Evolutionary conservation across 2,329 filamentous ascomycete species (phyloP).

Genomic region (Aspergillus alliaceus): DNA sequence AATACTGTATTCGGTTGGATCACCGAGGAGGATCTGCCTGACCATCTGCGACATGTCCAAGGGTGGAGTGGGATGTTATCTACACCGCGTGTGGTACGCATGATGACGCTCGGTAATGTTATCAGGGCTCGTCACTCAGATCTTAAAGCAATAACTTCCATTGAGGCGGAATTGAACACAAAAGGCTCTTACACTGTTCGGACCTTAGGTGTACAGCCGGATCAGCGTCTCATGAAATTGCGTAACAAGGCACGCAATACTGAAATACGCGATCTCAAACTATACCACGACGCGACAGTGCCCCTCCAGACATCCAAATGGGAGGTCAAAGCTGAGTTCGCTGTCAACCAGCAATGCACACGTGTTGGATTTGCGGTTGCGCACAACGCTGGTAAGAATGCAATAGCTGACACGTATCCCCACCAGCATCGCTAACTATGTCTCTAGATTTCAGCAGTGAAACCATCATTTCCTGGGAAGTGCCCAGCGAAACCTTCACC

Average conservation of each 20-base stretch:
- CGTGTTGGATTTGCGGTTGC: neutral
- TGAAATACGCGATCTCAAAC: too few species aligned
- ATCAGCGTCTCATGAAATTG: too few species aligned
- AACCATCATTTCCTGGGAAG: neutral
- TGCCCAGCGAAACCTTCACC: neutral
- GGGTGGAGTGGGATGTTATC: conserved; percentile 54
- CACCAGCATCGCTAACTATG: too few species aligned
- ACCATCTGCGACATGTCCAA: conserved; percentile 44
- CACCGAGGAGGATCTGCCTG: too few species aligned
- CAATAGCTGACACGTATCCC: too few species aligned
- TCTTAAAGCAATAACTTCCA: conserved; percentile 39
- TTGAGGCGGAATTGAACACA: conserved; percentile 31
- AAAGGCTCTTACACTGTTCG: conserved; percentile 39
- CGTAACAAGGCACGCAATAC: too few species aligned
- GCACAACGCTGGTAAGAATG: too few species aligned
- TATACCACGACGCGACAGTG: too few species aligned
- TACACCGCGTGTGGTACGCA: conserved; percentile 45
- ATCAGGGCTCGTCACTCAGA: neutral
- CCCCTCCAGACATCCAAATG: neutral
- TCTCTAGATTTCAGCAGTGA: too few species aligned
- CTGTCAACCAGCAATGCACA: neutral
- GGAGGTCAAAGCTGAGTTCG: neutral
- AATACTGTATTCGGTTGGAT: too few species aligned
- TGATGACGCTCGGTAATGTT: conserved; percentile 39
- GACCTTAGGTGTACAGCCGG: conserved; percentile 44